Base-by-base conservation (phyloP, 2,329 filamentous ascomycete genomes). In the Scedosporium boydii region DNA sequence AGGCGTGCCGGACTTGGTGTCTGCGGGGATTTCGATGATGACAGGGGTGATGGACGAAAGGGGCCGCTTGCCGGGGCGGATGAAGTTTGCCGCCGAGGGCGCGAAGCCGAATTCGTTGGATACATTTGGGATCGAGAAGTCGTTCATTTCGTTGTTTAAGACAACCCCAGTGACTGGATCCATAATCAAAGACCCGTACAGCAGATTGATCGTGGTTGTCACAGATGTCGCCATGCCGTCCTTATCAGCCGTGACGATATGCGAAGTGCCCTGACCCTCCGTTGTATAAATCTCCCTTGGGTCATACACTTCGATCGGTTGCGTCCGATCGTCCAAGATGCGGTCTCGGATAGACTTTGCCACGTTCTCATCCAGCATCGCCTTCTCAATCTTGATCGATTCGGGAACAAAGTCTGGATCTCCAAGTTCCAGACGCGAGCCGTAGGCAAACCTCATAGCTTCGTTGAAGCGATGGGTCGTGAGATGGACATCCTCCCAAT, bases 401-500 rank as follows among this genome's bases (percentile, higher is more conserved):
- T 84, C 83, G 0, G 79, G 67, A 3, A 96, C 83, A 71, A 88
- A 96, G 1, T 77, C 78, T 0, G 93, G 95, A 72, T 98, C 95
- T 4, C 92, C 93, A 0, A 98, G 82, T 29, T 87, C 81, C n/a
- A 86, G 81, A 63, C 92, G 86, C 68, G 88, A 78, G 3, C 88
- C 92, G 71, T 97, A 98, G 2, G 85, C 92, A 72, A 96, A 98
- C 23, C 91, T 84, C 77, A 96, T 91, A 12, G 92, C 89, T 78
- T 65, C 95, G 69, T 91, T 86, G 66, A 96, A 82, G 14, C 90
- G 85, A 74, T 98, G 95, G 0, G 87, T 88, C 44, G 87, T 91
- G 0, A 96, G 76, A 67, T 91, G 87, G 21, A 74, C 73, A 53
- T 83, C 76, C 10, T 73, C 64, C 6, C 79, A 71, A 64, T 85